Evolutionary conservation across 2,329 filamentous ascomycete species (phyloP), one percentile per base, ranked within the genome.

Genomic region (Botrytis sinoallii): DNA sequence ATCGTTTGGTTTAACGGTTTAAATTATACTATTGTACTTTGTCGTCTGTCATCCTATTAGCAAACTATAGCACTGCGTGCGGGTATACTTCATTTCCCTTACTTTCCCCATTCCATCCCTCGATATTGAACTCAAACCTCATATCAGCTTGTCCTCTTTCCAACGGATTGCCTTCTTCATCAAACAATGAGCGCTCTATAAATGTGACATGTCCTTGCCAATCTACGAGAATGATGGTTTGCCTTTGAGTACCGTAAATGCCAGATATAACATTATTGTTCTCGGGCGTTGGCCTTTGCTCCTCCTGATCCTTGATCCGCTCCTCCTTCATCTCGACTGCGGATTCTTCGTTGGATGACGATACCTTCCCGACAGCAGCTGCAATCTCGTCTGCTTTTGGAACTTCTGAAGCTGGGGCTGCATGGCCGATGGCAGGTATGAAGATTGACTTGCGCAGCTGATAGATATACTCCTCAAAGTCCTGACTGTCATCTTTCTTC

Each of bases 211-310:
- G 88, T 4, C 89, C 89, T 4, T 90, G 84, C 87, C 87, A 89
- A 77, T 90, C 88, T 10, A 91, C 86, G 63, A 91, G 81, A 22
- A 91, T 81, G 22, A 91, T 82, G 0, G 89, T 91, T 82, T 91
- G 89, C 55, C 89, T 83, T 81, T 91, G 89, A 8, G 89, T 91
- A 6, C 89, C 89, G 77, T 91, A 91, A 76, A 89, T 83, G 2
- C 89, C 89, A 8, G 85, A 87, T 79, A 87, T 86, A 76, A 88
- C 89, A 1, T 84, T 74, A 35, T 78, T 75, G 55, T 77, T 74
- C 81, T 84, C 72, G 76, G 46, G 79, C 25, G 84, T 84, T 2
- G 85, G 84, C 40, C 82, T 81, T 66, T 80, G 77, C 38, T 75
- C 76, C 42, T 74, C 73, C 38, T 77, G 74, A 40, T 40, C 12